These are phyloP conservation scores for Cyphellophora attinorum DNA, from an alignment of 2,329 filamentous ascomycete species.

Conservation along the genomic window DNA sequence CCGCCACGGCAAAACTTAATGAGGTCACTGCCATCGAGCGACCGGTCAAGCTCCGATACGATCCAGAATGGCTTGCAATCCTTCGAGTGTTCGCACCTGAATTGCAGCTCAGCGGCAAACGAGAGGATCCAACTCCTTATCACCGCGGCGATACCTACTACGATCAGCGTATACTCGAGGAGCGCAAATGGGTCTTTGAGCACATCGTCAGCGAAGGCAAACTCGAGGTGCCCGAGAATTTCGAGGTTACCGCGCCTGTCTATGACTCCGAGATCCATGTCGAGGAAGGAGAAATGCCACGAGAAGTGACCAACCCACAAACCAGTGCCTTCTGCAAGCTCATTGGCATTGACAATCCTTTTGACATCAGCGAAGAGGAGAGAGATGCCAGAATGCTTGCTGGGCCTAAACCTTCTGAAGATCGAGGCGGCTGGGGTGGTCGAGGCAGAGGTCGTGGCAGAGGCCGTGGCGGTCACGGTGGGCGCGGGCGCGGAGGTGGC, in stretches of 20 bases:
- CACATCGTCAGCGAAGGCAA: constrained; percentile 56
- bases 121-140: constrained; percentile 40
- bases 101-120: constrained; percentile 57
- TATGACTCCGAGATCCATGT: constrained; percentile 52
- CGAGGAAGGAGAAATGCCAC: constrained; percentile 52
- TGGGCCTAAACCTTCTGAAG: constrained; percentile 42
- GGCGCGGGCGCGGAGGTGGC: constrained; percentile 7
- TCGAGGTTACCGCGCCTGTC: constrained; percentile 63
- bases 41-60: constrained; percentile 63
- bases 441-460: constrained; percentile 13
- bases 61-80: constrained; percentile 92
- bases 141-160: constrained; percentile 65
- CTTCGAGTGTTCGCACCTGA: constrained; percentile 66
- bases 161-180: constrained; percentile 54
- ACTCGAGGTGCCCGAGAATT: constrained; percentile 68
- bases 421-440: constrained; percentile 11
- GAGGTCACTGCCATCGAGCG: constrained; percentile 21
- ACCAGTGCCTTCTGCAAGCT: constrained; percentile 73
- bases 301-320: constrained; percentile 80
- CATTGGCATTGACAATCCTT: constrained; percentile 66
- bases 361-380: constrained; percentile 64
- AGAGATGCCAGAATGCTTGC: constrained; percentile 46
- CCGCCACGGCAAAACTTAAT: constrained; percentile 22
- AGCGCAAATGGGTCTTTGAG: constrained; percentile 71
- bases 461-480: constrained; percentile 8